Conservation (phyloP, 2,329 filamentous ascomycete genomes). For the Neofusicoccum laricinum region DNA sequence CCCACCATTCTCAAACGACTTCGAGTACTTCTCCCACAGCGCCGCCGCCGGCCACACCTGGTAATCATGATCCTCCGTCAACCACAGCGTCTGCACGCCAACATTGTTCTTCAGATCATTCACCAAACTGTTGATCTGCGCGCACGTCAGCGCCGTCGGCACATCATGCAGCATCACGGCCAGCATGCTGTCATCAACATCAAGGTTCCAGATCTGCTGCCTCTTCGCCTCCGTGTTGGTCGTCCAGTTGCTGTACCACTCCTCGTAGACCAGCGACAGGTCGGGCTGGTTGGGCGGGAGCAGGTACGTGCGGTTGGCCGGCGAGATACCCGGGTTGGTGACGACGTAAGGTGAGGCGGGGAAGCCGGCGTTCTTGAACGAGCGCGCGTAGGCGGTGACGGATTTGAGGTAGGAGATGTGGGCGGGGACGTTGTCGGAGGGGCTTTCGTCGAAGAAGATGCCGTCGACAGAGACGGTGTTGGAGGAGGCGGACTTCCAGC, state of each 20-base stretch:
- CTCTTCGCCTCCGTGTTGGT: neutral
- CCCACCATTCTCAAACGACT: neutral
- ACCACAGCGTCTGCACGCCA: neutral
- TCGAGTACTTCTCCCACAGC: neutral
- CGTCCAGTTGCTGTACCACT: neutral
- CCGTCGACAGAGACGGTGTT: neutral
- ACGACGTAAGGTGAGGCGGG: neutral
- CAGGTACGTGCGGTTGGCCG: neutral
- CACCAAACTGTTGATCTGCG: neutral
- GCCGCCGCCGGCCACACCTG: neutral
- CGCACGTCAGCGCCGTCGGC: neutral
- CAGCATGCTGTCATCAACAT: neutral
- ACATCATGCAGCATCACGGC: slow-evolving; percentile 1
- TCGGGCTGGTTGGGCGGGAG: neutral
- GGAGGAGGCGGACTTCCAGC: neutral
- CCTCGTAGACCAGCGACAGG: neutral
- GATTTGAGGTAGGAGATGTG: neutral
- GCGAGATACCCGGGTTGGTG: neutral
- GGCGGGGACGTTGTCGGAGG: neutral
- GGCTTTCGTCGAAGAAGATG: slow-evolving; percentile 9
- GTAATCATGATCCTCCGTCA: neutral
- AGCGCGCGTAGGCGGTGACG: neutral
- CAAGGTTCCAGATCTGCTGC: neutral
- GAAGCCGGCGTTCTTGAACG: neutral
- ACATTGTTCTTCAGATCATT: neutral